Evolutionary conservation across 1,284 basidiomycete genomes (phyloP).

Genomic region (Microbotryum lychnidis-dioicae): DNA sequence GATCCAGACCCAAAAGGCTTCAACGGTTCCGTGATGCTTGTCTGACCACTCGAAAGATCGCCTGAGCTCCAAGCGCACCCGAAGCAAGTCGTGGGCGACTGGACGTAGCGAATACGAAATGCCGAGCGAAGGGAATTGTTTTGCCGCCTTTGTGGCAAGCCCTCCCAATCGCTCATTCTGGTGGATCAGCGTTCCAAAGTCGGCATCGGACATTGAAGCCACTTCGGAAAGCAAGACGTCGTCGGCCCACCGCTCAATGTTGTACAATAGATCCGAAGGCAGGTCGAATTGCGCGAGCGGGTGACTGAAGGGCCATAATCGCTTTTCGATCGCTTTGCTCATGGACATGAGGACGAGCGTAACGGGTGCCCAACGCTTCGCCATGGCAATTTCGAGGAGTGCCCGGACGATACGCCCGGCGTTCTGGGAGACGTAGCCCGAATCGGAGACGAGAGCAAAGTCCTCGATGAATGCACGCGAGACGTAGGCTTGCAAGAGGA

Average conservation of each 20-base stretch:
- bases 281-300: slow-evolving; percentile 72
- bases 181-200: slow-evolving; percentile 76
- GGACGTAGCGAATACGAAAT: slow-evolving; percentile 64
- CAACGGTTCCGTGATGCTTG: slow-evolving; percentile 63
- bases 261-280: slow-evolving; percentile 70
- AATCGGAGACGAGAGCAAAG: slow-evolving; percentile 94
- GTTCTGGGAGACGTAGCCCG: slow-evolving; percentile 74
- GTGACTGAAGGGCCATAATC: slow-evolving; percentile 93
- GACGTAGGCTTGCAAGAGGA: slow-evolving; percentile 86
- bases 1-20: slow-evolving; percentile 95
- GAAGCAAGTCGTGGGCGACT: slow-evolving; percentile 73
- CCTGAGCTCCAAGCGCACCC: slow-evolving; percentile 53
- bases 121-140: slow-evolving; percentile 72
- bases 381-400: slow-evolving; percentile 86
- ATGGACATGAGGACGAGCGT: slow-evolving; percentile 76
- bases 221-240: slow-evolving; percentile 73
- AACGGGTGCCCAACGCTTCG: slow-evolving; percentile 79
- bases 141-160: slow-evolving; percentile 70
- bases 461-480: slow-evolving; percentile 76
- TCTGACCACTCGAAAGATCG: slow-evolving; percentile 77
- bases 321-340: slow-evolving; percentile 63
- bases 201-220: slow-evolving; percentile 59
- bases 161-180: slow-evolving; percentile 78
- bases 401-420: slow-evolving; percentile 89
- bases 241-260: slow-evolving; percentile 71